Base-by-base conservation (phyloP, 1,284 basidiomycete genomes). In the Puccinia horiana region DNA sequence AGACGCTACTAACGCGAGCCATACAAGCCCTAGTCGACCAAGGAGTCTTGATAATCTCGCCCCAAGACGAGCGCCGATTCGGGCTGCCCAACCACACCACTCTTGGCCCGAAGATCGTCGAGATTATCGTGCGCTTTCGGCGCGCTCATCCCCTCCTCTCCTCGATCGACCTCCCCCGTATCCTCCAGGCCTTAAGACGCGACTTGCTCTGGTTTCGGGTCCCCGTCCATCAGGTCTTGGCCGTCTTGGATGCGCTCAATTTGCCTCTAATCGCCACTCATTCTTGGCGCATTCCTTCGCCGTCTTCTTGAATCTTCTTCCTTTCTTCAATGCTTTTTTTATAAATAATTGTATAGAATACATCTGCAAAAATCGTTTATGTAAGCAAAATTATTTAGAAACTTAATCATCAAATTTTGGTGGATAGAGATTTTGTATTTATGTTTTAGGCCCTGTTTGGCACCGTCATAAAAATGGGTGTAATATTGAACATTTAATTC, bases 1-100 rank as follows among this genome's bases (percentile, higher is more conserved):
- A 32, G 44, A 26, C 69, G n/a, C 16, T 72, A n/a, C 18, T 72
- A 23, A 47, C 42, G 20, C 69, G 69, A 23, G 44, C 73, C 44
- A n/a, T 75, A 1, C 49, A 58, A 49, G 54, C 49, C 20, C 40
- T 75, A 23, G 47, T 75, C 29, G 9, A 40, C 37, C 73, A 75
- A 58, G 73, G 73, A 14, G 58, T 37, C 2, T 35, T 75, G 52
- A 75, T 75, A 49, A 42, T 75, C 12, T 75, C 73, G 5, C 73
- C 73, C 0, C 9, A 12, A 12, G 35, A 75, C 52, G 73, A 75
- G 54, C 52, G 37, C 1, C 37, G 37, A 2, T 75, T 75, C n/a
- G n/a, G 32, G 29, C 23, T 75, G 16, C 73, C 73, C n/a, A 58
- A 75, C 54, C 5, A 58, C 49, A 2, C 26, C n/a, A 56, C 47